Evolutionary conservation across 2,329 filamentous ascomycete genomes (phyloP).

Genomic region (Trematosphaeria pertusa): DNA sequence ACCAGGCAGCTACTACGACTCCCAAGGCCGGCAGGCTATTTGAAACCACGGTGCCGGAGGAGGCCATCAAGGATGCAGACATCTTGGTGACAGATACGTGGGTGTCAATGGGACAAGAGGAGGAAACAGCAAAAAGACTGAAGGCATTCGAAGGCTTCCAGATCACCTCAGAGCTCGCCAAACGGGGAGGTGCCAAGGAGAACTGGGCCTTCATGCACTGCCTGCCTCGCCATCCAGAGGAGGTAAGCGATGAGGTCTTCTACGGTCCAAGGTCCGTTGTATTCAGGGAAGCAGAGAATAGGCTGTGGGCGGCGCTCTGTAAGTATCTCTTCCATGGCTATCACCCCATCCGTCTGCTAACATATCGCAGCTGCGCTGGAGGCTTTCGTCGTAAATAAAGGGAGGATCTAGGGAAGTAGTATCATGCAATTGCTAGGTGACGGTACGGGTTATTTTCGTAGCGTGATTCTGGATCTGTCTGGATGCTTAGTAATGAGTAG

Average conservation of each 20-base stretch:
- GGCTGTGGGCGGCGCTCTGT: conserved; percentile 87
- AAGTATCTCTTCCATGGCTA: conserved; percentile 44
- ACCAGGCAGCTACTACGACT: conserved; percentile 64
- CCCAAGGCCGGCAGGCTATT: conserved; percentile 68
- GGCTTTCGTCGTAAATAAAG: conserved; percentile 93
- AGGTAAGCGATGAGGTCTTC: conserved; percentile 94
- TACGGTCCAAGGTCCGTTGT: conserved; percentile 86
- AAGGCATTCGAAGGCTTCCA: conserved; percentile 89
- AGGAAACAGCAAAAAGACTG: conserved; percentile 77
- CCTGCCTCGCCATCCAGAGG: conserved; percentile 87
- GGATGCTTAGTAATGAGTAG: no score
- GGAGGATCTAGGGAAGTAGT: conserved; percentile 67
- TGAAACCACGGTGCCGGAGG: conserved; percentile 82
- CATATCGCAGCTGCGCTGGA: conserved; percentile 72
- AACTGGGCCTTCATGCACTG: conserved; percentile 99
- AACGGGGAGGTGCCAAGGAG: conserved; percentile 82
- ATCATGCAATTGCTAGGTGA: no score
- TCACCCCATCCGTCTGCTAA: conserved; percentile 14
- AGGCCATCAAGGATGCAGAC: conserved; percentile 84
- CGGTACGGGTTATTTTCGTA: no score
- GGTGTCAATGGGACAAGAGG: conserved; percentile 98
- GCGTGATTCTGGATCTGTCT: no score
- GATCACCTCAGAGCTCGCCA: conserved; percentile 84
- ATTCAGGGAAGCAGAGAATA: conserved; percentile 93
- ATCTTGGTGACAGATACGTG: conserved; percentile 96